A percentile compares a stretch with the other conserved stretches of the same genome.
These are phyloP conservation scores for Exophiala dermatitidis DNA, from an alignment of 2,329 filamentous ascomycete genomes.

Conservation along the genomic window DNA sequence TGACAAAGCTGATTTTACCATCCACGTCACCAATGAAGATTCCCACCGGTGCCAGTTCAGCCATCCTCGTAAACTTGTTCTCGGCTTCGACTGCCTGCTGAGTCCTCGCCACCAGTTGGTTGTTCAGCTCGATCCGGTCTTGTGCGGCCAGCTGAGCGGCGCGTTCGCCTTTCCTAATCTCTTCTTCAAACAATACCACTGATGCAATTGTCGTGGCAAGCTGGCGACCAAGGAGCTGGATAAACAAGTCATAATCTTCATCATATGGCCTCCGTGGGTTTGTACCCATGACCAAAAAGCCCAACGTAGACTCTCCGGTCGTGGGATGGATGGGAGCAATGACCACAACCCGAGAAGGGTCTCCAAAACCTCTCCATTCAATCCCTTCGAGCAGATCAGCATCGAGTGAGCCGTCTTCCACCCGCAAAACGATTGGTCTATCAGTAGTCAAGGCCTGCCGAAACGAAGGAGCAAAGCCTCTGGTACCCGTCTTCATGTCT, in stretches of 20 bases:
- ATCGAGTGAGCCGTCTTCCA: slow-evolving; percentile 61
- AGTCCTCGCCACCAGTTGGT: slow-evolving; percentile 60
- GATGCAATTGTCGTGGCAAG: slow-evolving; percentile 73
- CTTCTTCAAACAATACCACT: slow-evolving; percentile 75
- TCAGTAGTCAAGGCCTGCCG: slow-evolving; percentile 65
- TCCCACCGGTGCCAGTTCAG: slow-evolving; percentile 74
- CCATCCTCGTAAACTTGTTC: slow-evolving; percentile 74
- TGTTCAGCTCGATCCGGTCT: slow-evolving; percentile 68
- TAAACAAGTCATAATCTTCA: slow-evolving; percentile 70
- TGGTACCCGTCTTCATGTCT: slow-evolving; percentile 62
- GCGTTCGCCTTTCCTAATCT: slow-evolving; percentile 65
- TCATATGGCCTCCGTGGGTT: slow-evolving; percentile 75
- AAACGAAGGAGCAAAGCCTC: slow-evolving; percentile 70
- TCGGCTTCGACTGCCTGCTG: slow-evolving; percentile 57
- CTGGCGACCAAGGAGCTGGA: slow-evolving; percentile 67
- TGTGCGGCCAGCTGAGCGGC: slow-evolving; percentile 67
- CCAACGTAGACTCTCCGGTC: slow-evolving; percentile 63
- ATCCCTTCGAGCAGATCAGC: slow-evolving; percentile 58
- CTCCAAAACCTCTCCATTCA: slow-evolving; percentile 62
- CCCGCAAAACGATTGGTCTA: slow-evolving; percentile 59
- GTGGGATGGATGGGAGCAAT: slow-evolving; percentile 74
- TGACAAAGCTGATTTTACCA: slow-evolving; percentile 69
- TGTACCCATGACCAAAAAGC: slow-evolving; percentile 70
- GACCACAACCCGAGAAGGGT: slow-evolving; percentile 62
- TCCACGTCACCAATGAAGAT: slow-evolving; percentile 73